These are phyloP conservation scores for Hypsizygus marmoreus DNA, from an alignment of 768 basidiomycete species.

Conservation along the genomic window DNA sequence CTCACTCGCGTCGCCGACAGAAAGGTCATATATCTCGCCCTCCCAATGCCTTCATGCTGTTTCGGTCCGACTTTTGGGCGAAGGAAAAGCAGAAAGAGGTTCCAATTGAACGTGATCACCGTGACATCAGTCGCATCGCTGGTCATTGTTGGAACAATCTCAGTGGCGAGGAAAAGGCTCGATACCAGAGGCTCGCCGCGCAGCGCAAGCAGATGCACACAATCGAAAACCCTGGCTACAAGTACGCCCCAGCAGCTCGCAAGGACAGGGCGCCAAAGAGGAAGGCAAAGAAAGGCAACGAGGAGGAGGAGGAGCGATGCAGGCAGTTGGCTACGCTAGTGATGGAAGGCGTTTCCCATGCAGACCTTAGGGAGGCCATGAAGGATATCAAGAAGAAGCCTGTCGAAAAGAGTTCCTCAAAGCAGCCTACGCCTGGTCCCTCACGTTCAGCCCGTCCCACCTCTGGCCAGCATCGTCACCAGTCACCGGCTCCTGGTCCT, in stretches of 20 bases:
- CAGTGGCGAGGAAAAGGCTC: conserved; percentile 36
- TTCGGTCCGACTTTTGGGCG: conserved; percentile 63
- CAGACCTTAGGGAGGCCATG: conserved; percentile 25
- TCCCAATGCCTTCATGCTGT: conserved; percentile 78
- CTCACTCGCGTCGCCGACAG: conserved; percentile 27
- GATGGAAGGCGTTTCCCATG: conserved; percentile 32
- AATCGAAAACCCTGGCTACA: conserved; percentile 53
- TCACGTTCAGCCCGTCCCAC: neutral
- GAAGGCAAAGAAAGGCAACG: conserved; percentile 32
- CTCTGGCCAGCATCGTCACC: conserved; percentile 5
- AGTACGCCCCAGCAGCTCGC: conserved; percentile 46
- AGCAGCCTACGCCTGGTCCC: neutral
- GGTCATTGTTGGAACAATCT: conserved; percentile 63
- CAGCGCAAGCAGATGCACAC: conserved; percentile 48
- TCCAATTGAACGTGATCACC: conserved; percentile 61
- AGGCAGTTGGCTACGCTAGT: conserved; percentile 37
- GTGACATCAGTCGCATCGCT: conserved; percentile 66
- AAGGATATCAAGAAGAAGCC: conserved; percentile 12
- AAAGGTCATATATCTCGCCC: conserved; percentile 63
- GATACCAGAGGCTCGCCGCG: conserved; percentile 45
- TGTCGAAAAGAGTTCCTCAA: neutral
- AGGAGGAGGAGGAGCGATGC: conserved; percentile 40
- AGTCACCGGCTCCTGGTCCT: neutral
- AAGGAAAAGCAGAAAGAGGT: conserved; percentile 47
- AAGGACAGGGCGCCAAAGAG: conserved; percentile 32